Evolutionary conservation across 768 basidiomycete genomes (phyloP).

Genomic region (Lentinula sp.): DNA sequence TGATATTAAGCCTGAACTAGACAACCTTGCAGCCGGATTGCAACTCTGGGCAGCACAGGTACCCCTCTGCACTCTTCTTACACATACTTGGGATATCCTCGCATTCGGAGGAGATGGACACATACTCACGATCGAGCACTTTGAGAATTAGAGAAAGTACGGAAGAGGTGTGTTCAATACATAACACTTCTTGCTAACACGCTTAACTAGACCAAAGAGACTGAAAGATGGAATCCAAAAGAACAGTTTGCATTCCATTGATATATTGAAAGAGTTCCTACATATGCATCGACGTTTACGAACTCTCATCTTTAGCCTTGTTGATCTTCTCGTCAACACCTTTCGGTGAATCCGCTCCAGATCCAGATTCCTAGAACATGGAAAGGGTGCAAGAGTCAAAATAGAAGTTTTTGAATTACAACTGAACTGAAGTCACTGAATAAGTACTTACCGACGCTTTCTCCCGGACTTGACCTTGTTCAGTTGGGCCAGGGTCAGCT

Average conservation of each 20-base stretch:
- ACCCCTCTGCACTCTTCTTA: too few relatives aligned
- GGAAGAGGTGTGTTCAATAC: too few relatives aligned
- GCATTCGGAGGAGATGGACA: too few relatives aligned
- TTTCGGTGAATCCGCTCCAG: constrained; percentile 3
- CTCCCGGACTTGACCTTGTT: constrained; percentile 1
- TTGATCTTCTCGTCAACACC: not conserved
- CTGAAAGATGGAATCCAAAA: too few relatives aligned
- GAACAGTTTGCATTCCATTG: not conserved
- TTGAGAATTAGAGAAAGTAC: too few relatives aligned
- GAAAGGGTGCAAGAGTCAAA: not conserved
- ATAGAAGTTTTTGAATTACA: not conserved
- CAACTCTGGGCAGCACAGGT: too few relatives aligned
- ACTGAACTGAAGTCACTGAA: not conserved
- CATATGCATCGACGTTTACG: not conserved
- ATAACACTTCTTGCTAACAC: too few relatives aligned
- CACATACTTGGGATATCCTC: too few relatives aligned
- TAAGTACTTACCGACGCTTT: not conserved
- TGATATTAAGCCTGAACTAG: too few relatives aligned
- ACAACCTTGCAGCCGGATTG: too few relatives aligned
- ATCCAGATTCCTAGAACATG: not conserved
- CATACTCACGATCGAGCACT: too few relatives aligned
- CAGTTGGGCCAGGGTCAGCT: constrained; percentile 1
- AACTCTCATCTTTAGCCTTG: not conserved
- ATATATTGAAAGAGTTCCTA: not conserved
- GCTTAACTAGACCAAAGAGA: too few relatives aligned